These are phyloP conservation scores for Neurospora hispaniola DNA, from an alignment of 495 filamentous ascomycete genomes.

Conservation along the genomic window DNA sequence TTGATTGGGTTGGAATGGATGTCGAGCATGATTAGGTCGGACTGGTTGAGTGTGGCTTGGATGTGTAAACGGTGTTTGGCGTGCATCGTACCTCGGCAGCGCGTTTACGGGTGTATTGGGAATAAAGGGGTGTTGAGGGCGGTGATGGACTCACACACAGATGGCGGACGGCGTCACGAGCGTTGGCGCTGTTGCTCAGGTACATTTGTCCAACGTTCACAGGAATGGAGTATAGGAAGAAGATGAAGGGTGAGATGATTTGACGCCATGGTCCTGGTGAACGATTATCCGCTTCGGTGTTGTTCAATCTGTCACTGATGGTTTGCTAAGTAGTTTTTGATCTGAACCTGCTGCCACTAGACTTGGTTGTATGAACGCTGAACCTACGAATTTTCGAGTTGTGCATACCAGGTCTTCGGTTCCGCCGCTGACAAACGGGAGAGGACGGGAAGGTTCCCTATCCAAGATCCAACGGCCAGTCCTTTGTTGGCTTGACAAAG, in stretches of 20 bases:
- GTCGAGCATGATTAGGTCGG: not conserved
- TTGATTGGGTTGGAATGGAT: too few relatives aligned
- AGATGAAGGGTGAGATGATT: not conserved
- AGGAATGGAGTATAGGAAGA: not conserved
- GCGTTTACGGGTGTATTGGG: not conserved
- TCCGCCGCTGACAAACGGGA: not conserved
- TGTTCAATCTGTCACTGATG: not conserved
- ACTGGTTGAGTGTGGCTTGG: not conserved
- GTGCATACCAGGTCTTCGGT: too few relatives aligned
- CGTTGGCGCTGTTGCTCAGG: not conserved
- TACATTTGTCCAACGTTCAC: not conserved
- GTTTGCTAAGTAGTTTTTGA: not conserved
- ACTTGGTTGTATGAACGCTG: too few relatives aligned
- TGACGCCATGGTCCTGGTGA: not conserved
- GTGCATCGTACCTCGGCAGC: not conserved
- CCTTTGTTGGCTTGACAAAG: not conserved
- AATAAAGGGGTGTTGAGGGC: not conserved
- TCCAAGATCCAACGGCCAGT: not conserved
- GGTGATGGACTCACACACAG: not conserved
- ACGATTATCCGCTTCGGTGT: not conserved
- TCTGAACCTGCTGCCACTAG: too few relatives aligned
- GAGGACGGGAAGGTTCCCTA: not conserved
- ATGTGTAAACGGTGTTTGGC: not conserved
- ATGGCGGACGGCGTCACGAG: not conserved
- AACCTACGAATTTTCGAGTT: too few relatives aligned